These are phyloP conservation scores for Strobilomyces echinocephalus DNA, from an alignment of 768 basidiomycete genomes.

Conservation along the genomic window DNA sequence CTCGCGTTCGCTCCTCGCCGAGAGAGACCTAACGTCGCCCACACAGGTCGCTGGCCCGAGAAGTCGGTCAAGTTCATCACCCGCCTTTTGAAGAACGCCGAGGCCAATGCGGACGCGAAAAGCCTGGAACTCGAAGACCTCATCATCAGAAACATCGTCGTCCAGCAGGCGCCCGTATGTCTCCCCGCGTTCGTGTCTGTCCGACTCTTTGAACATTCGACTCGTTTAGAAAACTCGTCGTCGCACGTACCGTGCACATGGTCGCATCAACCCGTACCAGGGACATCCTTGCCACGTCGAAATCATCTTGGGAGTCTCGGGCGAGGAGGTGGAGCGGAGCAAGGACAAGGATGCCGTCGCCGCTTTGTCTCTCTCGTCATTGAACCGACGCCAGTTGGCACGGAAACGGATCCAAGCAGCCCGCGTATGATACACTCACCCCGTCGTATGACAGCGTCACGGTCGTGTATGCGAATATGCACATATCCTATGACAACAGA, in stretches of 20 bases:
- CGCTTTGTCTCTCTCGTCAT: constrained; percentile 48
- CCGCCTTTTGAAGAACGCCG: constrained; percentile 95
- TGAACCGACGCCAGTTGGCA: constrained; percentile 84
- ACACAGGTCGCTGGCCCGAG: constrained; percentile 96
- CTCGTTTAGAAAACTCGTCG: constrained; percentile 87
- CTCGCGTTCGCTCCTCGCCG: not conserved
- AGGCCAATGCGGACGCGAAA: constrained; percentile 98
- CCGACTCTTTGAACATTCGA: constrained; percentile 1
- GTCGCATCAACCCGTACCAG: constrained; percentile 98
- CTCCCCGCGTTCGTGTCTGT: not conserved
- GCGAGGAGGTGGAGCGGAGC: constrained; percentile 85
- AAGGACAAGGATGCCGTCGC: constrained; percentile 69
- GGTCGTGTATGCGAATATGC: constrained; percentile 30
- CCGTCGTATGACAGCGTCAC: constrained; percentile 7
- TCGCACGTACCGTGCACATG: constrained; percentile 97
- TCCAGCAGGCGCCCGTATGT: constrained; percentile 96
- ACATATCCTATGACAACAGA: constrained; percentile 22
- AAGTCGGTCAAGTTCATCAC: constrained; percentile 96
- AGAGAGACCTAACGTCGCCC: not conserved
- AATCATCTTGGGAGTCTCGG: constrained; percentile 78
- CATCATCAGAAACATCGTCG: constrained; percentile 92
- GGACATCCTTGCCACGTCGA: constrained; percentile 97
- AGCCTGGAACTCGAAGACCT: constrained; percentile 91
- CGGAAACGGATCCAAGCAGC: constrained; percentile 84
- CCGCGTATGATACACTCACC: constrained; percentile 44